These are phyloP conservation scores for Stromatinia cepivora DNA, from an alignment of 2,329 filamentous ascomycete species.

Conservation along the genomic window DNA sequence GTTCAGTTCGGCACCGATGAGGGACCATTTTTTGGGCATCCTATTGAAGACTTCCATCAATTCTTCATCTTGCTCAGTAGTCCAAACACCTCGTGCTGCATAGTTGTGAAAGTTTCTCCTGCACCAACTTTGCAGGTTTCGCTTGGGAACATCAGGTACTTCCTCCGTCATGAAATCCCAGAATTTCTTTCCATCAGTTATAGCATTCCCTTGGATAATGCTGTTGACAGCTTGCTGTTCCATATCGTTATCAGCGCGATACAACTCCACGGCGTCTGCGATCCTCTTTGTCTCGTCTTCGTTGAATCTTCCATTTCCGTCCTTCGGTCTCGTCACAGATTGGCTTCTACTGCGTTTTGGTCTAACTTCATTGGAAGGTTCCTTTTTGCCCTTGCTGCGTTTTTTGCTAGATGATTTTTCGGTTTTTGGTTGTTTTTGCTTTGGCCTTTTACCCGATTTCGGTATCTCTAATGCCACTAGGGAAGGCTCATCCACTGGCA, in stretches of 20 bases:
- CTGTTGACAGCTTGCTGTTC: conserved; percentile 51
- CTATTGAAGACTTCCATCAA: conserved; percentile 51
- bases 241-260: conserved; percentile 47
- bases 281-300: conserved; percentile 15
- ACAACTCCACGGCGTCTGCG: conserved; percentile 44
- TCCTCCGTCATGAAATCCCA: conserved; percentile 52
- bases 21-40: conserved; percentile 55
- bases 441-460: not conserved
- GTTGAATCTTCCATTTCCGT: conserved; percentile 5
- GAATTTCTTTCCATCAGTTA: conserved; percentile 44
- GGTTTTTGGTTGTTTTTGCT: not conserved
- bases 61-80: conserved; percentile 56
- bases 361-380: not conserved
- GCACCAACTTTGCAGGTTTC: conserved; percentile 56
- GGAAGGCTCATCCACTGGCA: conserved; percentile 22
- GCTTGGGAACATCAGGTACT: conserved; percentile 52
- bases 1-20: conserved; percentile 62
- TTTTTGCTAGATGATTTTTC: not conserved
- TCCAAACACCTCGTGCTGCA: conserved; percentile 60
- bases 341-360: conserved; percentile 11
- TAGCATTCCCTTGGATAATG: conserved; percentile 43
- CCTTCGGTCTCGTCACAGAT: not conserved
- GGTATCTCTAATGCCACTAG: not conserved
- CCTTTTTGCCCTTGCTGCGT: not conserved
- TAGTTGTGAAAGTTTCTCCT: conserved; percentile 67